Conservation (phyloP, 257 asterid genomes). For the Gynochthodes officinalis region DNA sequence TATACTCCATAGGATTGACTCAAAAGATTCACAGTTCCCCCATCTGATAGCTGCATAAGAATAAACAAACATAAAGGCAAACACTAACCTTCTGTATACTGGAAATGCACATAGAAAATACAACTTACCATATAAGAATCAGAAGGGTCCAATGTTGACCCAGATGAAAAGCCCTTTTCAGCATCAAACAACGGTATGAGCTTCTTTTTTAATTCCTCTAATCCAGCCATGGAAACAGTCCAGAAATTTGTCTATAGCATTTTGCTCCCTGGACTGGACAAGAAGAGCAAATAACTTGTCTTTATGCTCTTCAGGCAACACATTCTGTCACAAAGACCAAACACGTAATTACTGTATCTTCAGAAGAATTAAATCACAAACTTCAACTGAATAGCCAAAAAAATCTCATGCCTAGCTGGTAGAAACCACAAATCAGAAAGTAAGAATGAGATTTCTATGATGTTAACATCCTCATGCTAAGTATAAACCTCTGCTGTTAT, state of each 20-base stretch:
- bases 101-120: not conserved
- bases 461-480: no score
- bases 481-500: no score
- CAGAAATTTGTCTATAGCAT: not conserved
- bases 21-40: slow-evolving; percentile 85
- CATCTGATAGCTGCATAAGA: slow-evolving; percentile 60
- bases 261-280: not conserved
- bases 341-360: not conserved
- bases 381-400: not conserved
- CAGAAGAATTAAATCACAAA: not conserved
- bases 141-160: slow-evolving; percentile 68
- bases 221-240: slow-evolving; percentile 60
- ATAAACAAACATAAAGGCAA: not conserved
- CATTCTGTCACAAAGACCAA: not conserved
- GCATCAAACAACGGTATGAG: slow-evolving; percentile 94
- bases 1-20: slow-evolving; percentile 88
- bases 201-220: slow-evolving; percentile 89
- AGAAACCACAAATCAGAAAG: no score
- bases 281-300: not conserved
- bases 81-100: not conserved
- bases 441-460: no score
- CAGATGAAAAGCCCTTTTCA: slow-evolving; percentile 88
- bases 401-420: no score
- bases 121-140: slow-evolving; percentile 72
- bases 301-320: not conserved